phyloP scores from a whole-genome alignment of 371 early-diverging fungal genomes.

The Amoeboradix gromovi region DNA sequence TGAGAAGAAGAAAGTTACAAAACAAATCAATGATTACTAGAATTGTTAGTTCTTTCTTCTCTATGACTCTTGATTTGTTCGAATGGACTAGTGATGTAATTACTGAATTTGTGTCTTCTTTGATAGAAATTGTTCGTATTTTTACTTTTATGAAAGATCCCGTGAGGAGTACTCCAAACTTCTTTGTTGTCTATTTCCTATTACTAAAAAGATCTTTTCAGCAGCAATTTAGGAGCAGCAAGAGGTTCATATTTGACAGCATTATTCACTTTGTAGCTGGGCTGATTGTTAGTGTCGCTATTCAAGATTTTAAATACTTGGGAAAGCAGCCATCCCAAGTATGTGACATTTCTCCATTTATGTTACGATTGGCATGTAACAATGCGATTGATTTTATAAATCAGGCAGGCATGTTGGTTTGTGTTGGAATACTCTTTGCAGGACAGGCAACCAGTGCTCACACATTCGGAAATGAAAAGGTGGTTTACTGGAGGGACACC shows the following conservation, averaged over 20 bases:
- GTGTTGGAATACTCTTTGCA: background rate
- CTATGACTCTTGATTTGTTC: no score
- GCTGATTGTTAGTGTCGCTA: constrained; percentile 10
- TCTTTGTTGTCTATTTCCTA: constrained; percentile 4
- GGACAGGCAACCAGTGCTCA: constrained; percentile 6
- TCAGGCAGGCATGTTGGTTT: constrained; percentile 10
- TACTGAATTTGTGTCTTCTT: background rate
- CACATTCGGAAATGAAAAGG: constrained; percentile 20
- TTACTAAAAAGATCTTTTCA: constrained; percentile 7
- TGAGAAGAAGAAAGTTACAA: background rate
- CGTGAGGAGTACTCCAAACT: constrained; percentile 5
- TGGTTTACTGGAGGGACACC: constrained; percentile 22
- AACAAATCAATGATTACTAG: background rate
- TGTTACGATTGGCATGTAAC: constrained; percentile 7
- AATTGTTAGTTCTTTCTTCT: background rate
- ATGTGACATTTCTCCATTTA: constrained; percentile 13
- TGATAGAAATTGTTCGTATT: background rate
- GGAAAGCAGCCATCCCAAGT: constrained; percentile 14
- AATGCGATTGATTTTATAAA: constrained; percentile 10
- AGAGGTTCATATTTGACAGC: constrained; percentile 17
- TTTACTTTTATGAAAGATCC: constrained; percentile 4
- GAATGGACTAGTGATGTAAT: background rate
- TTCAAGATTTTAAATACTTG: constrained; percentile 10
- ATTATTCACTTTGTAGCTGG: constrained; percentile 20
- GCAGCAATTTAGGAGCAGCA: constrained; percentile 17